Base-by-base conservation (phyloP, 108 stramenopile genomes). In the Epithemia pelagica region DNA sequence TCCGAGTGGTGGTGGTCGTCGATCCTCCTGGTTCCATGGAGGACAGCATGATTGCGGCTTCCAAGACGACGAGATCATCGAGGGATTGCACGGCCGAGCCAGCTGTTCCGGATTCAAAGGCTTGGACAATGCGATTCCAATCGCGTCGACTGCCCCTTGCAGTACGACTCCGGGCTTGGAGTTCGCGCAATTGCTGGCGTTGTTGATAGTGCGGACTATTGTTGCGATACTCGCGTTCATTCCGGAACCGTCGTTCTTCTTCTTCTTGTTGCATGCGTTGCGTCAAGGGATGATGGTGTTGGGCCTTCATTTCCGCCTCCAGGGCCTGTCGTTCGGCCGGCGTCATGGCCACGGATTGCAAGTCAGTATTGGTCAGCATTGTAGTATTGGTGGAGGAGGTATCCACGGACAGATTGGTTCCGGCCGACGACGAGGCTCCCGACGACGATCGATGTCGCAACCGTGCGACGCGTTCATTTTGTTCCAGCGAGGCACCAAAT, bases 291-390 rank as follows among this genome's bases (percentile, higher is more conserved):
- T 92, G 91, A 19, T 62, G 71, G 23, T 82, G 71, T 62, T 92
- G 91, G 0, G 77, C 82, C 30, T 72, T 64, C 87, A 92, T 85
- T 77, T 92, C 84, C 5, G 67, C 61, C 66, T 92, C 90, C 56
- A 92, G 63, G 28, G 67, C 66, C 23, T 65, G 61, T 25, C 90
- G 83, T 64, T 88, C 90, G 56, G 85, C 87, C 8, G 86, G 73
- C 3, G 78, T 80, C 80, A 92, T 83, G 61, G 87, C 85, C 30
- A 90, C 60, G 57, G 65, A 58, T 62, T 58, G 58, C 33, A 69
- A 62, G 33, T 74, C 63, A 53, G 54, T 15, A 15, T 10, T 15
- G 37, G 15, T 15, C n/a, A n/a, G n/a, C n/a, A n/a, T n/a, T n/a
- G n/a, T n/a, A 46, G 10, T 46, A 10, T 46, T 15, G 10, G 18